phyloP scores from a whole-genome alignment of 176 grass and related monocot genomes.

The Ampelocalamus luodianensis region DNA sequence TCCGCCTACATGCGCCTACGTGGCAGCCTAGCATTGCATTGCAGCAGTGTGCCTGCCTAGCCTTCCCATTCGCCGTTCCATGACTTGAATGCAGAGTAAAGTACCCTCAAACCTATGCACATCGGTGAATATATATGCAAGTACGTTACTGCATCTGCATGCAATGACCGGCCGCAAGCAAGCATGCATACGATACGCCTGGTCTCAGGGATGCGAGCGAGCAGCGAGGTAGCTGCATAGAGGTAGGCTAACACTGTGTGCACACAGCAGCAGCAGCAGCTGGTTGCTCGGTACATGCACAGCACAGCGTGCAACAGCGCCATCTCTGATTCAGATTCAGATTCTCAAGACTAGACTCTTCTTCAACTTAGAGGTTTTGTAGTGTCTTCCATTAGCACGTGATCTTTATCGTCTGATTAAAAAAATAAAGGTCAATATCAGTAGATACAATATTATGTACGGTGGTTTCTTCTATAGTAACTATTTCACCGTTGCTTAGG shows the following conservation, averaged over 20 bases:
- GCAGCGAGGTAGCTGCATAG: not conserved
- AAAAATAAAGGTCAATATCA: too few relatives aligned
- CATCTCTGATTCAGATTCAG: conserved; percentile 58
- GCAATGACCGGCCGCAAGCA: too few relatives aligned
- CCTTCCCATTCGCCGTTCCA: not conserved
- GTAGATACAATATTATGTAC: too few relatives aligned
- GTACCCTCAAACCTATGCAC: not conserved
- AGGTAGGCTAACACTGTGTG: conserved; percentile 25
- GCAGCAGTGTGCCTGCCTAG: not conserved
- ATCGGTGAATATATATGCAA: conserved; percentile 20
- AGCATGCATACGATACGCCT: too few relatives aligned
- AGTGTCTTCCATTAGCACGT: too few relatives aligned
- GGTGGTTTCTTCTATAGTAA: too few relatives aligned
- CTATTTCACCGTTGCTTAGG: too few relatives aligned
- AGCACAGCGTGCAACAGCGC: conserved; percentile 12
- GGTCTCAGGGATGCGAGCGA: not conserved
- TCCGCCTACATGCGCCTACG: not conserved
- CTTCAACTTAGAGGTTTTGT: too few relatives aligned
- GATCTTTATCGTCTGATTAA: too few relatives aligned
- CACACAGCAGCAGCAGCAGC: conserved; percentile 18
- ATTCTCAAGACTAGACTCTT: conserved; percentile 40
- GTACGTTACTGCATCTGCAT: not conserved
- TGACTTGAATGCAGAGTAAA: not conserved
- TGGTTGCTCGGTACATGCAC: not conserved
- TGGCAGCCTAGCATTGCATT: not conserved